Conservation (phyloP, 768 basidiomycete species). For the Amanita rubescens region DNA sequence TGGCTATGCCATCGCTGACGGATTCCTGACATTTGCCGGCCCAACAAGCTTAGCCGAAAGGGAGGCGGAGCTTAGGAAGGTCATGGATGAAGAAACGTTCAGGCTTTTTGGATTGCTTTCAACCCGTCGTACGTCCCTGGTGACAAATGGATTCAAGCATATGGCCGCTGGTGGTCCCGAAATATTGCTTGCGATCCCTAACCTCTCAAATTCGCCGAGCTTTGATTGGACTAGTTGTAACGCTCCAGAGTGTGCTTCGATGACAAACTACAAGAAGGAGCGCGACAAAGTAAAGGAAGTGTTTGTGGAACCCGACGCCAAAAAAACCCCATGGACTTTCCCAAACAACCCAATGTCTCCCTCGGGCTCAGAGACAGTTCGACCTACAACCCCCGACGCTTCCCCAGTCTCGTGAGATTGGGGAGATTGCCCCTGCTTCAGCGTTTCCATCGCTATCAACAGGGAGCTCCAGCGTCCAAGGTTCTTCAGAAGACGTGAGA, state of each 20-base stretch:
- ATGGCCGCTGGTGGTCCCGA: constrained; percentile 10
- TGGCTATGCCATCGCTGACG: too few relatives aligned
- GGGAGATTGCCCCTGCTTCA: constrained; percentile 7
- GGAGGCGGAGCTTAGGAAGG: too few relatives aligned
- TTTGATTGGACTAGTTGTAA: constrained; percentile 13
- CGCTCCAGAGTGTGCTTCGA: background rate
- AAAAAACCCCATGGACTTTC: too few relatives aligned
- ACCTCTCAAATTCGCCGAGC: constrained; percentile 9
- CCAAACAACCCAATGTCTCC: constrained; percentile 4
- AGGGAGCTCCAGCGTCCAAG: constrained; percentile 1
- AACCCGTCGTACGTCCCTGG: too few relatives aligned
- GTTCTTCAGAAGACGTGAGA: constrained; percentile 4
- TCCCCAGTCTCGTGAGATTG: constrained; percentile 1
- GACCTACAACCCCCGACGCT: constrained; percentile 8
- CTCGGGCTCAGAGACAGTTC: constrained; percentile 6
- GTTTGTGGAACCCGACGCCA: constrained; percentile 6
- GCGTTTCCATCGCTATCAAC: constrained; percentile 3
- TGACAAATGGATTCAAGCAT: constrained; percentile 13
- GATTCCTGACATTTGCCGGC: too few relatives aligned
- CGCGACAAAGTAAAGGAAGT: constrained; percentile 1
- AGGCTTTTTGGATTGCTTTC: too few relatives aligned
- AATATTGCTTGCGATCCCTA: too few relatives aligned
- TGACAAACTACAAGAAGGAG: constrained; percentile 7
- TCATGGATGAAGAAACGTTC: too few relatives aligned
- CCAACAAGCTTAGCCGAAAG: too few relatives aligned